phyloP scores from a whole-genome alignment of 176 grass and related monocot genomes.

The Elymus sibiricus region DNA sequence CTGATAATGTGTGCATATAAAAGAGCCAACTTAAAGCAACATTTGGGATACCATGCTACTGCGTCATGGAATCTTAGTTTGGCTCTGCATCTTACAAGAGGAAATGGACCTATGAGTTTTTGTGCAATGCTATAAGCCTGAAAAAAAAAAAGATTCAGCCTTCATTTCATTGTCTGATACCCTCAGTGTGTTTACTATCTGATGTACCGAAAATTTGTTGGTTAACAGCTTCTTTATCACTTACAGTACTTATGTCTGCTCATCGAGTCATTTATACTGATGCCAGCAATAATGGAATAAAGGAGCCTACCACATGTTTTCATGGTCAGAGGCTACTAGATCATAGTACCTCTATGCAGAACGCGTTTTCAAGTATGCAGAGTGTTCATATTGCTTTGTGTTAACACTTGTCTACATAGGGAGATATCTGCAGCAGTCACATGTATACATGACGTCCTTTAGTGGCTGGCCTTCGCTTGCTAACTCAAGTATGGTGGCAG shows the following conservation, averaged over 20 bases:
- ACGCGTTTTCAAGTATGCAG: slow-evolving; percentile 76
- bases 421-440: slow-evolving; percentile 65
- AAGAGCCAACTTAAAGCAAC: slow-evolving; percentile 1
- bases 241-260: slow-evolving; percentile 35
- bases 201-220: background rate
- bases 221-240: slow-evolving; percentile 30
- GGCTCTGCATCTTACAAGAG: background rate
- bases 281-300: slow-evolving; percentile 29
- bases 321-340: slow-evolving; percentile 60
- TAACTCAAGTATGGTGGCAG: slow-evolving; percentile 68
- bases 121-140: background rate
- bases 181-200: background rate
- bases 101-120: background rate
- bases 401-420: slow-evolving; percentile 69
- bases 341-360: slow-evolving; percentile 61
- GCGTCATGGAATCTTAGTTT: background rate
- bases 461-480: slow-evolving; percentile 51
- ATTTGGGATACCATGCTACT: background rate
- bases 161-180: background rate
- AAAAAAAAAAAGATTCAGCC: background rate
- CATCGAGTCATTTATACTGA: slow-evolving; percentile 30
- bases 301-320: slow-evolving; percentile 49
- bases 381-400: slow-evolving; percentile 76
- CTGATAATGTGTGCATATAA: background rate
- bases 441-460: slow-evolving; percentile 46